Evolutionary conservation across 2,329 filamentous ascomycete species (phyloP).

Genomic region (Trichoderma gracile): DNA sequence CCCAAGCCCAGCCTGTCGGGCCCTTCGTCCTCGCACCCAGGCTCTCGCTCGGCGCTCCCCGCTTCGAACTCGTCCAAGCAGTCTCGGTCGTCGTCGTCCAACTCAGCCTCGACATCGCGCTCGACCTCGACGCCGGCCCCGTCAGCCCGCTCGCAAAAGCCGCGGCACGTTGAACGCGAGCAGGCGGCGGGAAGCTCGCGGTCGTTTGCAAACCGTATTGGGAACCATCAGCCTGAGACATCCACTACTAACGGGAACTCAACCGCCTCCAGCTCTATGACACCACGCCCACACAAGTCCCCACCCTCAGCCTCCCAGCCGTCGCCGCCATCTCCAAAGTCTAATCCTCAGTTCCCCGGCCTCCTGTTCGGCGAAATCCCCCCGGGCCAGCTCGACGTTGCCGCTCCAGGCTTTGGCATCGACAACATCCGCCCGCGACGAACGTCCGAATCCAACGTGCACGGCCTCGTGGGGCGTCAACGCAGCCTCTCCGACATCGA

Average conservation of each 20-base stretch:
- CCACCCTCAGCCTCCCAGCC: constrained; percentile 40
- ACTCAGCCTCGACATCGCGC: constrained; percentile 23
- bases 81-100: constrained; percentile 28
- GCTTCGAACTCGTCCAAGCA: constrained; percentile 32
- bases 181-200: constrained; percentile 55
- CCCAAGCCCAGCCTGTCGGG: constrained; percentile 31
- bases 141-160: constrained; percentile 45
- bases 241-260: constrained; percentile 37
- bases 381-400: constrained; percentile 56
- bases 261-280: constrained; percentile 41
- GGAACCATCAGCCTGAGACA: constrained; percentile 14
- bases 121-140: constrained; percentile 19
- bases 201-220: constrained; percentile 56
- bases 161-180: constrained; percentile 52
- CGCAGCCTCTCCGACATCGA: constrained; percentile 59
- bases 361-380: constrained; percentile 76
- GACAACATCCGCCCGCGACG: constrained; percentile 54
- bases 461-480: constrained; percentile 52
- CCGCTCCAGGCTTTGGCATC: constrained; percentile 62
- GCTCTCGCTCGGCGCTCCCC: constrained; percentile 37
- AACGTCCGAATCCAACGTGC: constrained; percentile 71
- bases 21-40: constrained; percentile 41
- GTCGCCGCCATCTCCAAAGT: constrained; percentile 39
- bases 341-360: constrained; percentile 45
- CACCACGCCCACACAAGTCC: constrained; percentile 37